phyloP scores from a whole-genome alignment of 129 eudicot species.

The Escallonia rubra region DNA sequence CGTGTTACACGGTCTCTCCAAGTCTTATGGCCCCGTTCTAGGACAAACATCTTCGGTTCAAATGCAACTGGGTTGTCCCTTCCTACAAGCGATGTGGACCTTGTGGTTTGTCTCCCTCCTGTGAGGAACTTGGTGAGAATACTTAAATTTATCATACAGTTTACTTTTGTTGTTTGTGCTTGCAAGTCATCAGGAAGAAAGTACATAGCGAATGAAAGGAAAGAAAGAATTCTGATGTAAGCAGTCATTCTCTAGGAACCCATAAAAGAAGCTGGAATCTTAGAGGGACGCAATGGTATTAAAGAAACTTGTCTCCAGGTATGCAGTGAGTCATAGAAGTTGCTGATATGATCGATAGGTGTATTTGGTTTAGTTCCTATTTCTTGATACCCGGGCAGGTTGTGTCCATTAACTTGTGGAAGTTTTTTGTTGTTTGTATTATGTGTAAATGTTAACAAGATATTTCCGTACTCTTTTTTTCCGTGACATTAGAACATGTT shows the following conservation, averaged over 20 bases:
- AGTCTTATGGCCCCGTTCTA: slow-evolving; percentile 94
- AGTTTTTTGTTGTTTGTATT: no score
- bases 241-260: slow-evolving; percentile 49
- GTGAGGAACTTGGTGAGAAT: slow-evolving; percentile 76
- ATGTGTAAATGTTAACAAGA: no score
- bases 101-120: slow-evolving; percentile 95
- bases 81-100: slow-evolving; percentile 93
- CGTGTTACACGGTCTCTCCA: slow-evolving; percentile 94
- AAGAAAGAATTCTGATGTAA: not conserved
- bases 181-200: not conserved
- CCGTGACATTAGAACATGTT: no score
- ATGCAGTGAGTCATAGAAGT: slow-evolving; percentile 6
- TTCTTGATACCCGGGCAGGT: no score
- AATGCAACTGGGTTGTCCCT: slow-evolving; percentile 94
- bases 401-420: no score
- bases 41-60: slow-evolving; percentile 86
- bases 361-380: no score
- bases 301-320: slow-evolving; percentile 93
- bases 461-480: no score
- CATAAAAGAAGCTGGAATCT: slow-evolving; percentile 92
- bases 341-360: not conserved
- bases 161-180: not conserved
- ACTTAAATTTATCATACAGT: not conserved
- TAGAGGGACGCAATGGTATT: slow-evolving; percentile 90
- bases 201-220: not conserved